Conservation (phyloP, 768 basidiomycete genomes). For the Pleurotus pulmonarius region DNA sequence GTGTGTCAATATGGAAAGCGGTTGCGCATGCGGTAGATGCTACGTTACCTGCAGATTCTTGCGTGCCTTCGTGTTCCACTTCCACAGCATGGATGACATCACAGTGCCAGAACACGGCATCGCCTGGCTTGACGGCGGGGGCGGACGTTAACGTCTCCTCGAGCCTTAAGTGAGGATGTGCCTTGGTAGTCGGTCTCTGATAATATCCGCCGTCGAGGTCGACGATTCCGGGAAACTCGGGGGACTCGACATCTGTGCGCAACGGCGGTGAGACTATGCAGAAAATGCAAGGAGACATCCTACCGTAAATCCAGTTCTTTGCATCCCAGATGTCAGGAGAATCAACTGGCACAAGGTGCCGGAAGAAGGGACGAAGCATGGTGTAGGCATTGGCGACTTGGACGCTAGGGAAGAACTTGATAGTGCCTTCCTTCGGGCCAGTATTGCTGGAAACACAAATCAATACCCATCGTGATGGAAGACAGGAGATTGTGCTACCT, state of each 20-base stretch:
- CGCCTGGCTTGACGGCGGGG: constrained; percentile 70
- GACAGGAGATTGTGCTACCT: constrained; percentile 33
- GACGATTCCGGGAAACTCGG: constrained; percentile 53
- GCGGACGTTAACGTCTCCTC: constrained; percentile 65
- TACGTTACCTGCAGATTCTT: constrained; percentile 36
- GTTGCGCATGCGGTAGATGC: neutral
- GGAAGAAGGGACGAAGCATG: constrained; percentile 77
- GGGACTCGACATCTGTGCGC: constrained; percentile 10
- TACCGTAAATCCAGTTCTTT: constrained; percentile 57
- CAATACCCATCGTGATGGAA: too few species aligned
- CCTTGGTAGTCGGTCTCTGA: constrained; percentile 44
- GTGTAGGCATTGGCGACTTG: constrained; percentile 65
- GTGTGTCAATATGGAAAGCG: neutral
- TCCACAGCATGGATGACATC: constrained; percentile 51
- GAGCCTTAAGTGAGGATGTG: constrained; percentile 68
- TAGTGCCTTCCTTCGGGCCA: constrained; percentile 64
- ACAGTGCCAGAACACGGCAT: constrained; percentile 79
- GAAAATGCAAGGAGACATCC: too few species aligned
- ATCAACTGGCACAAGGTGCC: constrained; percentile 34
- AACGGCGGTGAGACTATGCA: too few species aligned
- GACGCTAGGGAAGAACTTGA: constrained; percentile 67
- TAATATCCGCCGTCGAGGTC: constrained; percentile 32
- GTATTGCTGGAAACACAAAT: constrained; percentile 41
- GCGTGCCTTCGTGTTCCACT: constrained; percentile 45
- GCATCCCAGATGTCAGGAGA: constrained; percentile 40